phyloP scores from a whole-genome alignment of 1,284 basidiomycete genomes.

The Phaffia rhodozyma region DNA sequence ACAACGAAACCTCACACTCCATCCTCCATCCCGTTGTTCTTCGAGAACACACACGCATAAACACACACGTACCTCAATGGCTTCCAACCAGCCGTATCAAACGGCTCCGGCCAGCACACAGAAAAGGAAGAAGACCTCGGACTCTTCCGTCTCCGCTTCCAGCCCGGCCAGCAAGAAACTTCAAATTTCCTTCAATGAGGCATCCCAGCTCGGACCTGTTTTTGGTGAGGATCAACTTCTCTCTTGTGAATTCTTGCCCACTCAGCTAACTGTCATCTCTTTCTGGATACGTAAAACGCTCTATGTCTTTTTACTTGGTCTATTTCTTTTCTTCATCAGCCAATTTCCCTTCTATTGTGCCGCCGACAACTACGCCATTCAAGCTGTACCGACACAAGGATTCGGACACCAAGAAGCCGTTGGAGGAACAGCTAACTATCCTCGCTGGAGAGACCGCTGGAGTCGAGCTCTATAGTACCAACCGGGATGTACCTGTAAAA shows the following conservation, averaged over 20 bases:
- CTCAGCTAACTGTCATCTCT: neutral
- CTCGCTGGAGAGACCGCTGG: conserved; percentile 60
- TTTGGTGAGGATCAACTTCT: neutral
- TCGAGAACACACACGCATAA: too few relatives aligned
- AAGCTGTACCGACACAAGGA: conserved; percentile 45
- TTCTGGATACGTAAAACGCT: too few relatives aligned
- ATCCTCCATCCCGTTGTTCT: too few relatives aligned
- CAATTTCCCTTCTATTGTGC: conserved; percentile 58
- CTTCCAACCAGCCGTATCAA: neutral
- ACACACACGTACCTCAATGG: neutral
- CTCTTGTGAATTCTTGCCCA: neutral
- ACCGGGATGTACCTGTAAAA: conserved; percentile 29
- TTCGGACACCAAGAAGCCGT: conserved; percentile 37
- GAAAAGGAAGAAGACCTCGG: conserved; percentile 1
- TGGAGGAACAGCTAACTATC: conserved; percentile 37
- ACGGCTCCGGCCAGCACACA: neutral
- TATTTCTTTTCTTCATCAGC: conserved; percentile 37
- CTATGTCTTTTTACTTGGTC: too few relatives aligned
- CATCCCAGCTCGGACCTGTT: neutral
- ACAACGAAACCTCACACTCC: too few relatives aligned
- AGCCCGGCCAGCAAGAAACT: conserved; percentile 1
- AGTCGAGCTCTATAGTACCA: conserved; percentile 48
- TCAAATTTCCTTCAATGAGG: conserved; percentile 1
- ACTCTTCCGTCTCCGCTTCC: neutral
- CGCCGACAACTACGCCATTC: conserved; percentile 52